A percentile compares a stretch with the other conserved stretches of the same genome.
phyloP scores from a whole-genome alignment of 495 filamentous ascomycete species.

The Beverwykella pulmonaria region DNA sequence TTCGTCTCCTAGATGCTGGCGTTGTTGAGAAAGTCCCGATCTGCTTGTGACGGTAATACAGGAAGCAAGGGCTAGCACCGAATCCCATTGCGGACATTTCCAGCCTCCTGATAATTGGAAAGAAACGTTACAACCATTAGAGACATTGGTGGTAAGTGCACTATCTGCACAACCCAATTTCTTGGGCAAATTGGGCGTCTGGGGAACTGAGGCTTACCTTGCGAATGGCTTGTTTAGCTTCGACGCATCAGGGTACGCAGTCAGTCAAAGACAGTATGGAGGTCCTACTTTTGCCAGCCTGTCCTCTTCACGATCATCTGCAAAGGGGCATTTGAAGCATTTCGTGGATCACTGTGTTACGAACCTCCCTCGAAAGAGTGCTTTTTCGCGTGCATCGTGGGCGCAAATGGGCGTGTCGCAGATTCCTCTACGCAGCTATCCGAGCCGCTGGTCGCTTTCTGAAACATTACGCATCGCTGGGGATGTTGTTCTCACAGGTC shows the following conservation, averaged over 20 bases:
- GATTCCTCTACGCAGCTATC: slow-evolving; percentile 11
- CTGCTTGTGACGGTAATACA: slow-evolving; percentile 16
- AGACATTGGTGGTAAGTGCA: slow-evolving; percentile 30
- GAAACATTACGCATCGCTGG: slow-evolving; percentile 21
- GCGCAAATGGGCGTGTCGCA: slow-evolving; percentile 27
- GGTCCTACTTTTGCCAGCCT: not conserved
- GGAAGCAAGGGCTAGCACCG: slow-evolving; percentile 29
- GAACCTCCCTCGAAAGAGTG: slow-evolving; percentile 8
- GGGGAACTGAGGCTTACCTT: not conserved
- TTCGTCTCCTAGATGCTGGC: not conserved
- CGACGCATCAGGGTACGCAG: slow-evolving; percentile 15
- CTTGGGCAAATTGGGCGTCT: not conserved
- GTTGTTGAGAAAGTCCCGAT: not conserved
- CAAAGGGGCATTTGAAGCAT: slow-evolving; percentile 13
- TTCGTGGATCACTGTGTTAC: slow-evolving; percentile 18
- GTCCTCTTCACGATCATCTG: slow-evolving; percentile 3
- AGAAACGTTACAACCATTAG: slow-evolving; percentile 31
- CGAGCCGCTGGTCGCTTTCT: slow-evolving; percentile 15
- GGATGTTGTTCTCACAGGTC: not conserved
- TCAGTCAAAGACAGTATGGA: not conserved
- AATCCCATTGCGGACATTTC: not conserved
- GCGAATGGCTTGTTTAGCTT: slow-evolving; percentile 10
- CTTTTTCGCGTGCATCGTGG: slow-evolving; percentile 29
- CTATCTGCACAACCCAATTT: slow-evolving; percentile 12
- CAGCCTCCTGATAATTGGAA: slow-evolving; percentile 16